phyloP scores from a whole-genome alignment of 805 yeast species.

The Kurtzmaniella cleridarum region DNA sequence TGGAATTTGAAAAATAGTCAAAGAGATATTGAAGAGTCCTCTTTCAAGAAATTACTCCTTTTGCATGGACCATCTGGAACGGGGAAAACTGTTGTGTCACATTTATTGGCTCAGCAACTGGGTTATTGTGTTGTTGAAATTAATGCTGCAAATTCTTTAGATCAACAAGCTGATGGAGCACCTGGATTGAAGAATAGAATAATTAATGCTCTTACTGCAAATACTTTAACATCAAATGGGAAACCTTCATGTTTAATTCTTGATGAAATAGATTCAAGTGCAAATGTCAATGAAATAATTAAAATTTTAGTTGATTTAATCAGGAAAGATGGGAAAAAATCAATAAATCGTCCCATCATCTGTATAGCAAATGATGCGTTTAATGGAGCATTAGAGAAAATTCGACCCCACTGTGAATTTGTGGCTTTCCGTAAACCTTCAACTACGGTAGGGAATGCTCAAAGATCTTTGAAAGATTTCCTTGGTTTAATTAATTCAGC shows the following conservation, averaged over 20 bases:
- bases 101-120: slow-evolving; percentile 73
- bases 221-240: slow-evolving; percentile 58
- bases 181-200: slow-evolving; percentile 25
- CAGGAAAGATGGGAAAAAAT: slow-evolving; percentile 51
- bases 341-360: slow-evolving; percentile 76
- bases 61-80: slow-evolving; percentile 92
- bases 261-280: slow-evolving; percentile 72
- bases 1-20: slow-evolving; percentile 20
- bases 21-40: slow-evolving; percentile 23
- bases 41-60: slow-evolving; percentile 54
- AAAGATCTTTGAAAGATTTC: slow-evolving; percentile 31
- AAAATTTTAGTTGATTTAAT: slow-evolving; percentile 55
- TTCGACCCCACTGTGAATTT: slow-evolving; percentile 70
- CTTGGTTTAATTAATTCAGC: slow-evolving; percentile 43
- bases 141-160: slow-evolving; percentile 59
- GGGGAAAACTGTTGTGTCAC: slow-evolving; percentile 89
- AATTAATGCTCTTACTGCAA: slow-evolving; percentile 52
- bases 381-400: slow-evolving; percentile 57
- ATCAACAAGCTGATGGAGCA: slow-evolving; percentile 15
- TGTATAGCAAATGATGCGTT: slow-evolving; percentile 77
- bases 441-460: slow-evolving; percentile 30
- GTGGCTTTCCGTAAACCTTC: slow-evolving; percentile 58
- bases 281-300: slow-evolving; percentile 33
- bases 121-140: slow-evolving; percentile 80
- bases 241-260: slow-evolving; percentile 78